Base-by-base conservation (phyloP, 2,329 filamentous ascomycete genomes). In the Zasmidium angulare region DNA sequence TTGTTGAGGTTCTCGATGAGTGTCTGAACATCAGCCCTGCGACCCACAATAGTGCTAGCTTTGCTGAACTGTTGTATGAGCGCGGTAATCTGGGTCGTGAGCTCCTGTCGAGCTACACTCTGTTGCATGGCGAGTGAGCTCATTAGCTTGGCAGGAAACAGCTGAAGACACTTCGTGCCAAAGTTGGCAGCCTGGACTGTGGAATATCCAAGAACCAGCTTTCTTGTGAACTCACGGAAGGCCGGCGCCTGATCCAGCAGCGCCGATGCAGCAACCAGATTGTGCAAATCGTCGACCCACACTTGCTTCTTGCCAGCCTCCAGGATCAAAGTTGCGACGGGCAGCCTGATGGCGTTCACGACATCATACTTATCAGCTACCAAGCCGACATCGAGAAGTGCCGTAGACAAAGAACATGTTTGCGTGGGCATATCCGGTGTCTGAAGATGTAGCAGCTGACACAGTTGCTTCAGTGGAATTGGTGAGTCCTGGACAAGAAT, bases 351-450 rank as follows among this genome's bases (percentile, higher is more conserved):
- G 0, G 56, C 43, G 4, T 48, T 19, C 9, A 55, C 48, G n/a
- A 59, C 61, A 23, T 66, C 62, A 47, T 60, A 64, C 36, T 66
- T 57, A 49, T 66, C 62, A 12, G 56, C 59, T 6, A 62, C 20
- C 14, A 66, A 29, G 1, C 60, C 60, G 2, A 66, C 48, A 0
- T 61, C 59, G 6, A 64, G 12, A 7, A 53, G 6, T 10, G 51
- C 24, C 12, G 54, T 10, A n/a, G 48, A 19, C 40, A n/a, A n/a
- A n/a, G n/a, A n/a, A 36, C 11, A 29, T 12, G 12, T 19, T 7
- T 22, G 19, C 20, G 22, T 40, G 9, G 19, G 48, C 22, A 23
- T 56, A 29, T 1, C 6, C n/a, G 50, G 46, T 14, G 23, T 19
- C 14, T 26, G 26, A 19, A 55, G 51, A 36, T 66, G 62, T 2